Conservation (phyloP, 176 grass and related monocot species). For the Triticum aestivum region IWGSC_CS_RefSeq_v2.1 NC_057808.1:9517493-9517992, state of each 20-base stretch:
- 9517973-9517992: constrained; percentile 32
- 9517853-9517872: constrained; percentile 39
- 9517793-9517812: background rate
- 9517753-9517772: background rate
- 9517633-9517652: constrained; percentile 42
- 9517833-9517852: background rate
- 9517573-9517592: background rate
- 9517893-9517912: constrained; percentile 39
- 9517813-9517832: constrained; percentile 9
- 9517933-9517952: background rate
- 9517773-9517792: background rate
- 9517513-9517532: constrained; percentile 22
- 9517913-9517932: background rate
- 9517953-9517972: constrained; percentile 42
- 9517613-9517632: background rate
- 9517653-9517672: constrained; percentile 14
- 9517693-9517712: constrained; percentile 20
- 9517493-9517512: background rate
- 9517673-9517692: background rate
- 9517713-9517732: constrained; percentile 32
- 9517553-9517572: constrained; percentile 50
- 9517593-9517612: background rate
- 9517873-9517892: constrained; percentile 43
- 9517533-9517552: constrained; percentile 20
- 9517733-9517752: constrained; percentile 46